phyloP scores from a whole-genome alignment of 345 rosid genomes.

The Melastoma malabathricum region DNA sequence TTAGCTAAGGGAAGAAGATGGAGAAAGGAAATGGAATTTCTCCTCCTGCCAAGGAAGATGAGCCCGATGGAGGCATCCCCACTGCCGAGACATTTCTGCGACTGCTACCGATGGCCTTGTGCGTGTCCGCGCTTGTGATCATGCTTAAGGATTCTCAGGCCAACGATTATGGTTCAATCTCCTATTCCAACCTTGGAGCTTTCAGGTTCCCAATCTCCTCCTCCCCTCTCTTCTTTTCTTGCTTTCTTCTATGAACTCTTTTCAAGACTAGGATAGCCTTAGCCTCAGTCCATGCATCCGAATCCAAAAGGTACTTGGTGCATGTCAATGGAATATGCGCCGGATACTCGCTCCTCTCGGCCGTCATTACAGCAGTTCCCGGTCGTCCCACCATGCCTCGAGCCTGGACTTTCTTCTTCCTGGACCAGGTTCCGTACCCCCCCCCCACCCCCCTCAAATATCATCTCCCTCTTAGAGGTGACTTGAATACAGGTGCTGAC shows the following conservation, averaged over 20 bases:
- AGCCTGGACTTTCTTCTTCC: conserved; percentile 85
- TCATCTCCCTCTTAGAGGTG: too few species aligned
- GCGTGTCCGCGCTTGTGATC: conserved; percentile 46
- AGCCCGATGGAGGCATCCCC: conserved; percentile 4
- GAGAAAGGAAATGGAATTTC: not conserved
- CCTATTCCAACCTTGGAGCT: conserved; percentile 69
- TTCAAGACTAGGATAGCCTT: too few species aligned
- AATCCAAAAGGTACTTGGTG: conserved; percentile 48
- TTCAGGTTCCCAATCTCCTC: conserved; percentile 29
- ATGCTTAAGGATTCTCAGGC: conserved; percentile 58
- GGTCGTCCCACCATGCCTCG: conserved; percentile 48
- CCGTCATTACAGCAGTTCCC: conserved; percentile 58
- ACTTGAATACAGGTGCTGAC: conserved; percentile 34
- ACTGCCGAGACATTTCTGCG: conserved; percentile 43
- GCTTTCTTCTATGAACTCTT: not conserved
- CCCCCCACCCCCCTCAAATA: not conserved
- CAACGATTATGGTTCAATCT: conserved; percentile 57
- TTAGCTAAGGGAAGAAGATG: not conserved
- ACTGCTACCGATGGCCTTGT: conserved; percentile 42
- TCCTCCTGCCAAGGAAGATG: conserved; percentile 2
- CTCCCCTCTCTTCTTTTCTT: not conserved
- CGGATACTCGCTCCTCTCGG: conserved; percentile 82
- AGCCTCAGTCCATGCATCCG: too few species aligned
- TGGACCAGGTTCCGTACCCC: conserved; percentile 47
- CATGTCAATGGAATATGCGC: conserved; percentile 97